A percentile compares a stretch with the other conserved stretches of the same genome.
Evolutionary conservation across 202 grass and related monocot genomes (phyloP).

Genomic region (Elaeis oleifera): DNA sequence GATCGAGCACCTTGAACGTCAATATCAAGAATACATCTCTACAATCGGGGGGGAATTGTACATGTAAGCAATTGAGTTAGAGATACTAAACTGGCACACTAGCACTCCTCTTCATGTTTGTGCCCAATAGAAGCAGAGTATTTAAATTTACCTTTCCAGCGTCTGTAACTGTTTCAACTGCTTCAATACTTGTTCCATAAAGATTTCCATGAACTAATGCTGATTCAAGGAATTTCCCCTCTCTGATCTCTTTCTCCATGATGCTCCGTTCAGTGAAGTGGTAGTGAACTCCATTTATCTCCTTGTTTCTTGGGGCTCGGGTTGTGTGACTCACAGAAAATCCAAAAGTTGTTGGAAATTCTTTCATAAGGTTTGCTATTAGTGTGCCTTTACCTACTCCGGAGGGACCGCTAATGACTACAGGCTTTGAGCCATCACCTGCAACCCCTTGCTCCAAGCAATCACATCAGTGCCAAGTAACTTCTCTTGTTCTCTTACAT

Average conservation of each 20-base stretch:
- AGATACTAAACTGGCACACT: too few relatives aligned
- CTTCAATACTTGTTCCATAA: conserved; percentile 92
- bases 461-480: conserved; percentile 59
- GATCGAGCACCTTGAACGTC: conserved; percentile 98
- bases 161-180: conserved; percentile 90
- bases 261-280: conserved; percentile 61
- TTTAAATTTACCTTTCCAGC: conserved; percentile 67
- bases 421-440: conserved; percentile 51
- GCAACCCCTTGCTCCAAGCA: conserved; percentile 71
- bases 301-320: conserved; percentile 73
- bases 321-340: conserved; percentile 99
- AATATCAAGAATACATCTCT: conserved; percentile 99
- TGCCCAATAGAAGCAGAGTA: not conserved
- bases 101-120: too few relatives aligned
- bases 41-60: conserved; percentile 7
- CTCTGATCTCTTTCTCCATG: conserved; percentile 79
- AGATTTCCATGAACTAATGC: conserved; percentile 95
- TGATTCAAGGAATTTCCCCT: conserved; percentile 89
- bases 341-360: conserved; percentile 81
- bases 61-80: too few relatives aligned
- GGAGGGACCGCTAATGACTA: conserved; percentile 91
- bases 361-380: conserved; percentile 86
- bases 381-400: conserved; percentile 97
- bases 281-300: conserved; percentile 89
- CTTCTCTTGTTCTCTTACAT: conserved; percentile 68